phyloP scores from a whole-genome alignment of 2,329 filamentous ascomycete species.

The Aspergillus sp. region DNA sequence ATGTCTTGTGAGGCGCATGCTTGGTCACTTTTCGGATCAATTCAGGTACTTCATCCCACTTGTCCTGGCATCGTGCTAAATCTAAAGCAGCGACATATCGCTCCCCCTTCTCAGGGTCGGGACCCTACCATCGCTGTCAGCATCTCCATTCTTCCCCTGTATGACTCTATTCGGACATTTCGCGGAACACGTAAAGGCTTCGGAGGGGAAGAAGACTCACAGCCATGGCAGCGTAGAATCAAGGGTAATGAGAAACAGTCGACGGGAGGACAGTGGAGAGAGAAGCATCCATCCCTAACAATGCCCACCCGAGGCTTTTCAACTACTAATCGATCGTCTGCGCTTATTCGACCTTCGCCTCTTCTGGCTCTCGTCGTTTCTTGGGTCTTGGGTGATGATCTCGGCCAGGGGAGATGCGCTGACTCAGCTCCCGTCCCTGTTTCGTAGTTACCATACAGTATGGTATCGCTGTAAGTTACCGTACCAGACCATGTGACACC shows the following conservation, averaged over 20 bases:
- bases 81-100: conserved; percentile 78
- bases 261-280: conserved; percentile 9
- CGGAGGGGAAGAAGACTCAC: conserved; percentile 8
- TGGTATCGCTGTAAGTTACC: conserved; percentile 3
- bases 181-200: conserved; percentile 1
- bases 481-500: conserved; percentile 15
- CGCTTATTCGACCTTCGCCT: no score
- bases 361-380: no score
- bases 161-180: no score
- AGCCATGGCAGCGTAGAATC: conserved; percentile 11
- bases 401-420: conserved; percentile 15
- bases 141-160: no score
- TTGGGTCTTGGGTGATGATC: conserved; percentile 9
- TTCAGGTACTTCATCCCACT: conserved; percentile 80
- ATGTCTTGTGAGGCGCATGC: conserved; percentile 76
- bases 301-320: conserved; percentile 13
- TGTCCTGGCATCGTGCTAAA: conserved; percentile 75
- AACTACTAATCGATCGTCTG: conserved; percentile 3
- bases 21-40: conserved; percentile 89
- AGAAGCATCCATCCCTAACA: conserved; percentile 8
- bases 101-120: conserved; percentile 64
- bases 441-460: not conserved
- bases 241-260: conserved; percentile 7
- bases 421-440: conserved; percentile 2
- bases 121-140: conserved; percentile 27